phyloP scores from a whole-genome alignment of 768 basidiomycete species.

The Crassisporium funariophilum region DNA sequence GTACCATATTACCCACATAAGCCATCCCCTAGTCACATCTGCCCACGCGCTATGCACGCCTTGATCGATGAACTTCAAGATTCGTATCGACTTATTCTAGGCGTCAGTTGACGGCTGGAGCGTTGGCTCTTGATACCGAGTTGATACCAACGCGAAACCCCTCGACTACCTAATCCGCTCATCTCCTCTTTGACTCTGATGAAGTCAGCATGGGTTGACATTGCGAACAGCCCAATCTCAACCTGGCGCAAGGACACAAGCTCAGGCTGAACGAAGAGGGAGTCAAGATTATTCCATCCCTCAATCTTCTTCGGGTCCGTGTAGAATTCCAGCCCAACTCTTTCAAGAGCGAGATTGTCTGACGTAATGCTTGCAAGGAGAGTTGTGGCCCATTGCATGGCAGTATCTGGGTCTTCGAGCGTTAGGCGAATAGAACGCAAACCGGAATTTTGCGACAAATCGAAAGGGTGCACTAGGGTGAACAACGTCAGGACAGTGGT shows the following conservation, averaged over 20 bases:
- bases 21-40: too few relatives aligned
- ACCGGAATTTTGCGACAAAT: conserved; percentile 35
- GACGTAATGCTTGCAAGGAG: conserved; percentile 32
- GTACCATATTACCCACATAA: conserved; percentile 9
- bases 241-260: conserved; percentile 33
- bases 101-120: conserved; percentile 37
- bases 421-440: conserved; percentile 43
- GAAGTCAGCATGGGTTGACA: conserved; percentile 35
- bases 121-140: conserved; percentile 42
- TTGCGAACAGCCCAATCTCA: conserved; percentile 44
- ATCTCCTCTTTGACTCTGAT: conserved; percentile 33
- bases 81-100: conserved; percentile 39
- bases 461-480: conserved; percentile 35
- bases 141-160: conserved; percentile 39
- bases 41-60: too few relatives aligned
- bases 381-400: conserved; percentile 39
- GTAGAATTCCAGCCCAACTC: conserved; percentile 43
- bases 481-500: conserved; percentile 3
- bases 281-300: conserved; percentile 37
- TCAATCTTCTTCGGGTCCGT: conserved; percentile 37
- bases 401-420: conserved; percentile 39
- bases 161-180: conserved; percentile 27
- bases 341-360: conserved; percentile 25
- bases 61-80: conserved; percentile 11
- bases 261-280: conserved; percentile 33